Evolutionary conservation across 2,329 filamentous ascomycete genomes (phyloP).

Genomic region (Leptodontidium sp.): DNA sequence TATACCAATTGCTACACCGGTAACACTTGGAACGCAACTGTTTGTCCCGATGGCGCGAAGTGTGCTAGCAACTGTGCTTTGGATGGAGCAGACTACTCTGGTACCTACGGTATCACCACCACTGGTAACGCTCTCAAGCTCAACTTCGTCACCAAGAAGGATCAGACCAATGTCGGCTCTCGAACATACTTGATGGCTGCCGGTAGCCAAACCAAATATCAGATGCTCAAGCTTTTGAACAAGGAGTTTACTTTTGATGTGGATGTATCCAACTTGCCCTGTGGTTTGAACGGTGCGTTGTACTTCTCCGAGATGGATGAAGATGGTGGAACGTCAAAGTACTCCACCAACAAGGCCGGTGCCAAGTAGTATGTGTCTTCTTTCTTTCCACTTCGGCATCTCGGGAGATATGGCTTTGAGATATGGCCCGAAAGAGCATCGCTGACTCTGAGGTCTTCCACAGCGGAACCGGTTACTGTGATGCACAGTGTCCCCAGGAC

Average conservation of each 20-base stretch:
- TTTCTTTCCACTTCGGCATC: background rate
- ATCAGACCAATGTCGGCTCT: slow-evolving; percentile 56
- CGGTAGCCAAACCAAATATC: slow-evolving; percentile 62
- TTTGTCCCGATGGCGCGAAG: slow-evolving; percentile 53
- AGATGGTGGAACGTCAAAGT: slow-evolving; percentile 65
- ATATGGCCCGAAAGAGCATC: too few species aligned
- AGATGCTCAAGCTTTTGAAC: slow-evolving; percentile 70
- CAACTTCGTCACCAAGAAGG: slow-evolving; percentile 63
- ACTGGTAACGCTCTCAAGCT: slow-evolving; percentile 61
- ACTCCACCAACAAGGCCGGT: slow-evolving; percentile 62
- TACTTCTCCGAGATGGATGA: slow-evolving; percentile 72
- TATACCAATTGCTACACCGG: slow-evolving; percentile 53
- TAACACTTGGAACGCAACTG: slow-evolving; percentile 52
- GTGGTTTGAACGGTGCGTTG: slow-evolving; percentile 76
- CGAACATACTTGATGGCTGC: slow-evolving; percentile 72
- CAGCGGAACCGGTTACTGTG: slow-evolving; percentile 68
- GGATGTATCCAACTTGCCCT: slow-evolving; percentile 73
- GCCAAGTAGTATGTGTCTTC: slow-evolving; percentile 54
- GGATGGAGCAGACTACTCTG: slow-evolving; percentile 61
- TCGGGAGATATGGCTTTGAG: background rate
- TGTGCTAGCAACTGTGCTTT: slow-evolving; percentile 61
- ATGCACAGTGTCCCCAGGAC: slow-evolving; percentile 63
- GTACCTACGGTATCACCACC: slow-evolving; percentile 63
- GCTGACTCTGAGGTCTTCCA: background rate
- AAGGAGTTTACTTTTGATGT: slow-evolving; percentile 79